Evolutionary conservation across 2,329 filamentous ascomycete species (phyloP), one percentile per base, ranked within the genome.

Genomic region (Ampelomyces quisqualis): DNA sequence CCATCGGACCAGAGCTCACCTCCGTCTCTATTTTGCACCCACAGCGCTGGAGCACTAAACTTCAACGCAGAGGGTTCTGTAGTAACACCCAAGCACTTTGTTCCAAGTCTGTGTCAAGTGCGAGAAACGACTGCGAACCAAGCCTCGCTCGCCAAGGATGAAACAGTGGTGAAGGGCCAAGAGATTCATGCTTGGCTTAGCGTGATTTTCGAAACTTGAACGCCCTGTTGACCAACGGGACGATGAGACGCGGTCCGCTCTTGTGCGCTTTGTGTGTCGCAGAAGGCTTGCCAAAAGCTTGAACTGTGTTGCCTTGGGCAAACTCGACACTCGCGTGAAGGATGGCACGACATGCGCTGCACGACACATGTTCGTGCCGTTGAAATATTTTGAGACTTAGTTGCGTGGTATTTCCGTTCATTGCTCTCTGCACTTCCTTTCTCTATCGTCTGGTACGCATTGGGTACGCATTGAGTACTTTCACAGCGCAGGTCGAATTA

Each of bases 121-220:
- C 26, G 27, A 36, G 17, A 45, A 44, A 40, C 34, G 42, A 32
- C 35, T 38, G 35, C 28, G 35, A 31, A 21, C 32, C 23, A 33
- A 30, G 21, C 42, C 51, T 58, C 49, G 53, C 56, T 55, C 56
- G 60, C 60, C 60, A 64, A 66, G 60, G 31, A 51, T 62, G 51
- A 65, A 65, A 65, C 62, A 49, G 36, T 64, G 56, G 63, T 66
- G 63, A 54, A 57, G 53, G 43, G 36, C 34, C 48, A 47, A 45
- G 44, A 51, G 48, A 50, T 26, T 46, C 52, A 51, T 45, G 49
- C 57, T 55, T 60, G 49, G 51, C 49, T 48, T 57, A 60, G 56
- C 47, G 52, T 48, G 20, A 41, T 44, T 50, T 34, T 37, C 43
- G 48, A 65, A 62, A 60, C 56, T 34, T 30, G 45, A 55, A 49